A percentile compares a stretch with the other conserved stretches of the same genome.
Evolutionary conservation across 768 basidiomycete species (phyloP).

Genomic region (Mycena haematopus): DNA sequence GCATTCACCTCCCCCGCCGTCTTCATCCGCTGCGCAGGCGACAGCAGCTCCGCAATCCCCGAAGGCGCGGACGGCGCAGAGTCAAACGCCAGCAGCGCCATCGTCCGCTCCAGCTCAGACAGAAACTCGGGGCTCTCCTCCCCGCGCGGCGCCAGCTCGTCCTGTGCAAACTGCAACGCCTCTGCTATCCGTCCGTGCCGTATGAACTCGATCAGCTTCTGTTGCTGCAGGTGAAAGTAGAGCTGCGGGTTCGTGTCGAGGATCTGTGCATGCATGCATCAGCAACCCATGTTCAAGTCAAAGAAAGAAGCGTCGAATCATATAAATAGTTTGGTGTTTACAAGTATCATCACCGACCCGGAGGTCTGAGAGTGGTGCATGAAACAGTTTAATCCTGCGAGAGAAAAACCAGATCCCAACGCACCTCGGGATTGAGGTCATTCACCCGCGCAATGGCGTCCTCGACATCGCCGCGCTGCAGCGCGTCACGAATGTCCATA

Average conservation of each 20-base stretch:
- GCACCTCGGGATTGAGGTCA: conserved; percentile 95
- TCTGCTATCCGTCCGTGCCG: conserved; percentile 79
- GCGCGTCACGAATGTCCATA: conserved; percentile 92
- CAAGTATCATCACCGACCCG: conserved; percentile 81
- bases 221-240: conserved; percentile 95
- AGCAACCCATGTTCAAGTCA: conserved; percentile 19
- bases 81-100: conserved; percentile 90
- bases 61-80: conserved; percentile 63
- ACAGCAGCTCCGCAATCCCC: conserved; percentile 79
- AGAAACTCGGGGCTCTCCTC: conserved; percentile 96
- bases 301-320: conserved; percentile 55
- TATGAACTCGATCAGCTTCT: conserved; percentile 94
- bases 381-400: conserved; percentile 86
- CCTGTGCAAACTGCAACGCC: conserved; percentile 90
- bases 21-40: conserved; percentile 87
- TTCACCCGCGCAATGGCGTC: conserved; percentile 96
- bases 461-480: conserved; percentile 93
- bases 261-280: conserved; percentile 64
- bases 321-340: conserved; percentile 84
- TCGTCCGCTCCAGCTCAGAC: conserved; percentile 89
- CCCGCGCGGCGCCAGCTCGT: conserved; percentile 92
- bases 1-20: conserved; percentile 97
- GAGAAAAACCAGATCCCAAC: conserved; percentile 44
- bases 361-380: conserved; percentile 99
- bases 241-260: conserved; percentile 93